These are phyloP conservation scores for Colletotrichum sp. DNA, from an alignment of 2,329 filamentous ascomycete genomes.

Conservation along the genomic window DNA sequence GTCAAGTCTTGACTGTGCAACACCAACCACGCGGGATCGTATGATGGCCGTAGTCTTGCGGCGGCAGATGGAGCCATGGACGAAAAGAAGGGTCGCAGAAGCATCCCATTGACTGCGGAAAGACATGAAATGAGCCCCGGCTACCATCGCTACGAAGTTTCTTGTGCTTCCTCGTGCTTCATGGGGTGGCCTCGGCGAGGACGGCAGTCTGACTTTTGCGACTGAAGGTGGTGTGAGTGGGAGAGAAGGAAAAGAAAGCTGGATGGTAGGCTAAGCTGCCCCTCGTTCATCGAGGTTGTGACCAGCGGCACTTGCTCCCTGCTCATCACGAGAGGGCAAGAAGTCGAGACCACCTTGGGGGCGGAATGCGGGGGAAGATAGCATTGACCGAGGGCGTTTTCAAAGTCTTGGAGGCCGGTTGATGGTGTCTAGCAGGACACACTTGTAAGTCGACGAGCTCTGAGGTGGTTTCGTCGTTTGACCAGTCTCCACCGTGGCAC, in stretches of 20 bases:
- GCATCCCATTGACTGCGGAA: not conserved
- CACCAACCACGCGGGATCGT: conserved; percentile 5
- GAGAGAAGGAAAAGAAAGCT: not conserved
- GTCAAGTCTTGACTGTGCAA: not conserved
- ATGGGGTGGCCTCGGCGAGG: not conserved
- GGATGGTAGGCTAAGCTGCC: not conserved
- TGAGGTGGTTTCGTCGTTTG: not conserved
- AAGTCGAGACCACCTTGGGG: not conserved
- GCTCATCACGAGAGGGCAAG: not conserved
- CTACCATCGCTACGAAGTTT: not conserved
- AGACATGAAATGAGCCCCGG: not conserved
- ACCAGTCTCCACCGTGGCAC: not conserved
- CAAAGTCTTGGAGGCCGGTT: not conserved
- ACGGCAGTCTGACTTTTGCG: not conserved
- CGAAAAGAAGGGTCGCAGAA: conserved; percentile 1
- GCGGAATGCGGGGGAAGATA: conserved; percentile 6
- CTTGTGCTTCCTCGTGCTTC: not conserved
- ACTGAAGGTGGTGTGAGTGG: not conserved
- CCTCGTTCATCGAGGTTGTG: not conserved
- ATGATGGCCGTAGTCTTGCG: not conserved
- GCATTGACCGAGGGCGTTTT: not conserved
- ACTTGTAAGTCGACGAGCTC: not conserved
- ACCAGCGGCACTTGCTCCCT: not conserved
- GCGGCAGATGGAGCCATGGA: not conserved
- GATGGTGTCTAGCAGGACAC: not conserved